Evolutionary conservation across 2,329 filamentous ascomycete species (phyloP).

Genomic region (Scytalidium sp.): DNA sequence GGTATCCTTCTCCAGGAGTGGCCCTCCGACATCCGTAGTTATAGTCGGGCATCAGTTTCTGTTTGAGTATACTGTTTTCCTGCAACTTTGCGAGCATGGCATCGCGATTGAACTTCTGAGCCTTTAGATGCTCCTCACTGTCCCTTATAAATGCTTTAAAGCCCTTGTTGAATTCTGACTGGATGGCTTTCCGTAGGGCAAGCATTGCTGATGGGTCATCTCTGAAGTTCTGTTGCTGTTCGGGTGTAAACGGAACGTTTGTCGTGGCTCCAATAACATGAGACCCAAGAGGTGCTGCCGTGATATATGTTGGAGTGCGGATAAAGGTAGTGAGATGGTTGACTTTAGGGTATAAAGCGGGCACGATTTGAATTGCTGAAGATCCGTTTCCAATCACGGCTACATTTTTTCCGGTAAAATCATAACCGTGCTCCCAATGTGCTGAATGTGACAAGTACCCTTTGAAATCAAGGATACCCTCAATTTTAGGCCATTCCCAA

Average conservation of each 20-base stretch:
- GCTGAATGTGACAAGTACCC: conserved; percentile 43
- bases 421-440: conserved; percentile 30
- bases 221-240: no score
- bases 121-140: no score
- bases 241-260: no score
- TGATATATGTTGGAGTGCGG: conserved; percentile 44
- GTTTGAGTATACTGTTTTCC: no score
- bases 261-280: no score
- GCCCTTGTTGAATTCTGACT: no score
- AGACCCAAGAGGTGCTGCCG: no score
- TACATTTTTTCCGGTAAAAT: conserved; percentile 26
- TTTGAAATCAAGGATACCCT: conserved; percentile 42
- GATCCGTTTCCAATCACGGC: conserved; percentile 36
- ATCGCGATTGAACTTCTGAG: no score
- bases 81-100: no score
- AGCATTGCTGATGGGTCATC: no score
- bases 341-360: conserved; percentile 33
- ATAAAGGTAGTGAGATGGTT: conserved; percentile 45
- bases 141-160: no score
- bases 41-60: conserved; percentile 37
- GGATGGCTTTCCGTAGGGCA: no score
- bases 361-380: conserved; percentile 32
- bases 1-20: conserved; percentile 38
- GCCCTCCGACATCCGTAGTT: conserved; percentile 35
- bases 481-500: conserved; percentile 38